Evolutionary conservation across 805 yeast species (phyloP).

Genomic region (Pichia kluyveri): DNA sequence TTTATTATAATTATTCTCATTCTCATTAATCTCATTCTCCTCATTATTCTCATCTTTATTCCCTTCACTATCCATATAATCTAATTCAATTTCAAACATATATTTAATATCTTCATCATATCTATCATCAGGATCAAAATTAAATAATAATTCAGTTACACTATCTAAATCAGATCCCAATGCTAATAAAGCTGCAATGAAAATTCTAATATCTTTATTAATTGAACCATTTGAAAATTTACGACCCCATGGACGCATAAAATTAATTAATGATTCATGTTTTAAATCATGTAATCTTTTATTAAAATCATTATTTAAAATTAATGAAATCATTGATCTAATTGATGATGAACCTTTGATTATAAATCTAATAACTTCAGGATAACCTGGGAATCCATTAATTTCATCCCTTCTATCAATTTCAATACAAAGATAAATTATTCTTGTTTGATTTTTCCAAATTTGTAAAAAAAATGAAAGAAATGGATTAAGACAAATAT

Average conservation of each 20-base stretch:
- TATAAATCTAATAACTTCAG: slow-evolving; percentile 37
- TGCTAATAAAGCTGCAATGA: slow-evolving; percentile 46
- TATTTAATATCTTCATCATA: slow-evolving; percentile 52
- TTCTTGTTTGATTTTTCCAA: slow-evolving; percentile 61
- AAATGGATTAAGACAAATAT: slow-evolving; percentile 50
- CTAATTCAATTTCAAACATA: slow-evolving; percentile 27
- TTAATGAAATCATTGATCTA: slow-evolving; percentile 51
- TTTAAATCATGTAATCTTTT: slow-evolving; percentile 44
- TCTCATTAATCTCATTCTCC: slow-evolving; percentile 12
- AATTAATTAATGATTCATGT: slow-evolving; percentile 49
- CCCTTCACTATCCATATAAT: slow-evolving; percentile 15
- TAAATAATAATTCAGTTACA: slow-evolving; percentile 44
- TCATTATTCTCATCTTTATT: slow-evolving; percentile 16
- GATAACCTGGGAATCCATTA: slow-evolving; percentile 30
- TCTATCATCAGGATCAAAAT: slow-evolving; percentile 51
- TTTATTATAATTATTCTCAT: background rate
- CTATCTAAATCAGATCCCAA: slow-evolving; percentile 38
- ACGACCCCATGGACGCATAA: slow-evolving; percentile 61
- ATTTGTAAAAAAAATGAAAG: slow-evolving; percentile 43
- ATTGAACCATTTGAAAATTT: slow-evolving; percentile 52
- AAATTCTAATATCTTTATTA: slow-evolving; percentile 47
- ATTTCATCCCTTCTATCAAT: slow-evolving; percentile 45
- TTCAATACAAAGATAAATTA: slow-evolving; percentile 52
- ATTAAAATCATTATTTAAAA: slow-evolving; percentile 41
- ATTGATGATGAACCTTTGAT: slow-evolving; percentile 59